Percentiles rank a stretch among this genome's conserved stretches.
Conservation (phyloP, 164 flowering plant species). For the Berberis thunbergii region DNA sequence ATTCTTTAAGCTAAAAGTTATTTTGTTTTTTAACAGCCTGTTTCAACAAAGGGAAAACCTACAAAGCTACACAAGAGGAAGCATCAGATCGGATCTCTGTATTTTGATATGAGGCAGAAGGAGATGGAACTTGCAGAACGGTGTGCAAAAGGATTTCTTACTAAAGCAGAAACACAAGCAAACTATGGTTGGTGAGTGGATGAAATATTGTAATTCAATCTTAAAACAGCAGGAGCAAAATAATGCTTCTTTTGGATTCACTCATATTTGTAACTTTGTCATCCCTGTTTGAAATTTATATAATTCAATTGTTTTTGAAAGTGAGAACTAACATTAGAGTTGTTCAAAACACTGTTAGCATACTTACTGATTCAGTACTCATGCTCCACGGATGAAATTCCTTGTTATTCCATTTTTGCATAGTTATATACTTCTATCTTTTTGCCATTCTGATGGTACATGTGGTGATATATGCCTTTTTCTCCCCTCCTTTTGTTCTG, state of each 20-base stretch:
- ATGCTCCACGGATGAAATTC: no score
- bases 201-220: neutral
- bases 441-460: no score
- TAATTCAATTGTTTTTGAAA: no score
- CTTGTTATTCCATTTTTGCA: no score
- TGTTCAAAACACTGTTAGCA: no score
- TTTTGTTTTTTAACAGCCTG: slow-evolving; percentile 36
- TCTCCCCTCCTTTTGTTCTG: no score
- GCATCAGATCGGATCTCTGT: slow-evolving; percentile 84
- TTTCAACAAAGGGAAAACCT: slow-evolving; percentile 72
- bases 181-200: slow-evolving; percentile 90
- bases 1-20: neutral
- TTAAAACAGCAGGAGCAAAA: neutral
- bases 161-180: slow-evolving; percentile 92
- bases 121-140: slow-evolving; percentile 85
- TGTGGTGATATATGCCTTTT: no score
- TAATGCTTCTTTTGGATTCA: neutral
- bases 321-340: no score
- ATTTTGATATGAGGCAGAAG: slow-evolving; percentile 81
- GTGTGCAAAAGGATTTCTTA: slow-evolving; percentile 69
- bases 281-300: neutral
- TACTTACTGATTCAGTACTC: no score
- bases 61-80: slow-evolving; percentile 92
- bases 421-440: no score
- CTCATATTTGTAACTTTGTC: neutral